phyloP scores from a whole-genome alignment of 2,329 filamentous ascomycete genomes.

The Venturia asperata region DNA sequence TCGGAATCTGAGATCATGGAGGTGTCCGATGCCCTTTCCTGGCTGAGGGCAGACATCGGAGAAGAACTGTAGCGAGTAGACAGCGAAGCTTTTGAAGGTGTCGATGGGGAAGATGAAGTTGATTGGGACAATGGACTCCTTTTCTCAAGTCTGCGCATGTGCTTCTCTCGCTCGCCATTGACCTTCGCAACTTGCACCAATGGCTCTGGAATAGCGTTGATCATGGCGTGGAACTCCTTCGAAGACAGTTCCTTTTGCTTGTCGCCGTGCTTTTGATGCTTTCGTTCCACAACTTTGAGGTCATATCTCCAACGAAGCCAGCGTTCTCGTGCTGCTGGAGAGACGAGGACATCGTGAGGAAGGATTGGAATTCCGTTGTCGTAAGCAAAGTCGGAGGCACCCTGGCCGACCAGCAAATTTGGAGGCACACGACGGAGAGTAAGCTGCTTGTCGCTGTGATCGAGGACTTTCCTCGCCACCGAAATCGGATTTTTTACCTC shows the following conservation, averaged over 20 bases:
- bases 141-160: constrained; percentile 1
- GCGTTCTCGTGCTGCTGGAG: constrained; percentile 68
- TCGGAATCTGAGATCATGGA: constrained; percentile 6
- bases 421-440: constrained; percentile 84
- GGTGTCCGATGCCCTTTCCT: not conserved
- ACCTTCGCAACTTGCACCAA: not conserved
- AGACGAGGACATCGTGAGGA: constrained; percentile 72
- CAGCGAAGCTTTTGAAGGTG: not conserved
- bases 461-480: constrained; percentile 74
- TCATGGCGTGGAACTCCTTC: not conserved
- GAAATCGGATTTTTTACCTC: constrained; percentile 91
- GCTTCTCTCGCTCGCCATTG: constrained; percentile 13
- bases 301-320: constrained; percentile 72
- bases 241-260: constrained; percentile 27
- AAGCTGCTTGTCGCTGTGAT: constrained; percentile 67
- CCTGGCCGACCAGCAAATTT: constrained; percentile 80
- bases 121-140: constrained; percentile 18
- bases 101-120: constrained; percentile 8
- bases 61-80: not conserved
- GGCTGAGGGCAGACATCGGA: not conserved
- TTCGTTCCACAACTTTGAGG: constrained; percentile 53
- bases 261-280: constrained; percentile 29
- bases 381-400: constrained; percentile 78
- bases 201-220: constrained; percentile 4
- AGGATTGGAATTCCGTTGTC: constrained; percentile 68